Evolutionary conservation across 164 flowering plant genomes (phyloP).

Genomic region (Aristolochia contorta): DNA sequence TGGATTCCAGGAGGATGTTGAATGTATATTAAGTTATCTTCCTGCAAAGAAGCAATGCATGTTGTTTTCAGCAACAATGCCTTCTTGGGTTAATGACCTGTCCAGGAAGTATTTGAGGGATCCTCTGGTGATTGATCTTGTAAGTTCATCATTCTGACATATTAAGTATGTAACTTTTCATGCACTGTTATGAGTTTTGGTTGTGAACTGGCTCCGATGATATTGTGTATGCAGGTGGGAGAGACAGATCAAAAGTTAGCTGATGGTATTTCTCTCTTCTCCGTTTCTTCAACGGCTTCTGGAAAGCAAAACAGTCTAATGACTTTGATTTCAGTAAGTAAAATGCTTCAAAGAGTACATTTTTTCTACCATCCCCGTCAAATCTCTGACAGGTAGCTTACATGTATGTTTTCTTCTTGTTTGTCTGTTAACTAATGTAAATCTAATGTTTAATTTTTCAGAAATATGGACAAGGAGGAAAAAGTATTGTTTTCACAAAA

Average conservation of each 20-base stretch:
- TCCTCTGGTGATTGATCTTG: slow-evolving; percentile 24
- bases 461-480: slow-evolving; percentile 31
- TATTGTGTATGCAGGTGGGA: slow-evolving; percentile 18
- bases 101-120: slow-evolving; percentile 21
- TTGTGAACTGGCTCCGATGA: not conserved
- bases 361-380: not conserved
- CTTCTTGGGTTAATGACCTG: slow-evolving; percentile 25
- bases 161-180: not conserved
- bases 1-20: slow-evolving; percentile 31
- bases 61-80: slow-evolving; percentile 33
- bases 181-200: not conserved
- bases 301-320: slow-evolving; percentile 19
- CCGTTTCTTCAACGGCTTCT: slow-evolving; percentile 16
- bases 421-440: not conserved
- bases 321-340: slow-evolving; percentile 20
- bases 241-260: slow-evolving; percentile 26
- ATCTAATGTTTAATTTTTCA: slow-evolving; percentile 4
- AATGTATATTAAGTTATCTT: slow-evolving; percentile 19
- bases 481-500: slow-evolving; percentile 31
- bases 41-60: slow-evolving; percentile 23
- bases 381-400: not conserved
- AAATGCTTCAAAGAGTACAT: not conserved
- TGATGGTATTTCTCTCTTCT: slow-evolving; percentile 21
- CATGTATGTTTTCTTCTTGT: not conserved
- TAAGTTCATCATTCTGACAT: slow-evolving; percentile 13